Base-by-base conservation (phyloP, 495 filamentous ascomycete species). In the Penicillium roqueforti region DNA sequence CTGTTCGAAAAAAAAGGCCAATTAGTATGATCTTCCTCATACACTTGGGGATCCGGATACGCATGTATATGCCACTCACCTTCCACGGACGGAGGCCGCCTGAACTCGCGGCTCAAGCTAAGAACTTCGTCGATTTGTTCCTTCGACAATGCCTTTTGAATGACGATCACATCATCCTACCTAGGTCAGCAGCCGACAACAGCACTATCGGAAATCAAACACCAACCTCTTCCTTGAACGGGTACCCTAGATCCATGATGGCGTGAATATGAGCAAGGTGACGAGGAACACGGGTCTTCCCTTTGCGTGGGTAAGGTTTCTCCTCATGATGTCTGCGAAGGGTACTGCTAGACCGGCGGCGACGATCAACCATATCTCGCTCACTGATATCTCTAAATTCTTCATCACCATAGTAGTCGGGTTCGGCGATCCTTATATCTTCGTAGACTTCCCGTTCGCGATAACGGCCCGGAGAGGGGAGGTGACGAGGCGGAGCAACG, bases 121-220 rank as follows among this genome's bases (percentile, higher is more conserved):
- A 96, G 87, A 50, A 95, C 75, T 58, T 92, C 86, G 62, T 96
- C 91, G 60, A 96, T 96, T 56, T 95, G 88, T 25, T 90, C 83
- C 55, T 93, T 92, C 11, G 87, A 89, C 20, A 96, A 78, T 3
- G 91, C 91, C 56, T 85, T 83, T 60, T 84, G 82, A 16, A 96
- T 85, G 54, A 95, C 79, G 62, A 92, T 81, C 45, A 82, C 82
- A 44, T 87, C 84, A 36, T 85, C 89, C 88, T 95, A 8, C 6
- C 31, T 14, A 18, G 31, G 34, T 48, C 40, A 39, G 50, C 32
- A 47, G 14, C 14, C 13, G 26, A 8, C 44, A 9, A 22, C 25
- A 34, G 39, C 16, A 31, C 25, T n/a, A 29, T 13, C n/a, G 11
- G 22, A 14, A 10, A 20, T 14, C 3, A 1, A 22, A 53, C 19